Base-by-base conservation (phyloP, 441 rosid genomes). In the Bocquillonia castaneifolia region DNA sequence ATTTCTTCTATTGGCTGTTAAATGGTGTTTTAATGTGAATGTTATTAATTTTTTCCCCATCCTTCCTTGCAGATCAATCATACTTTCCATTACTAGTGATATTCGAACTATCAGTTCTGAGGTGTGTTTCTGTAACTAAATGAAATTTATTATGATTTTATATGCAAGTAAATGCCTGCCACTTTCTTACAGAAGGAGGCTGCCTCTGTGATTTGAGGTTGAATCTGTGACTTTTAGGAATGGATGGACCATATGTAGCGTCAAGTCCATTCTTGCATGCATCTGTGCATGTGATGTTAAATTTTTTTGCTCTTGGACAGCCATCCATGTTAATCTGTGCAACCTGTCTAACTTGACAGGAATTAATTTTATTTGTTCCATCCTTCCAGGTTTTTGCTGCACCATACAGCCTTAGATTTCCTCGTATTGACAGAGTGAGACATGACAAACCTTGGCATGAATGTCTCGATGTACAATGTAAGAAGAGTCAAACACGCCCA, bases 381-480 rank as follows among this genome's bases (percentile, higher is more conserved):
- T 53, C 50, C 34, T 61, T 61, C 53, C 72, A 93, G 99, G 99
- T 88, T 36, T 94, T 94, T 87, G 88, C 94, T 74, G 97, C 98
- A 67, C 98, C 99, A 50, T 94, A 90, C 79, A 79, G 96, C 84
- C 81, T 94, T 78, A 88, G 99, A 77, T 94, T 94, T 79, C 99
- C 97, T 60, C 97, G 99, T 45, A 90, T 94, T 80, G 96, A 94
- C 72, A 78, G 88, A 81, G 98, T 94, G 73, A 82, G 91, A 85
- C 92, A 87, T 82, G 99, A 94, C 82, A 94, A 94, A 76, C 93
- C 96, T 59, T 92, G 99, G 99, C 85, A 94, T 70, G 99, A 92
- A 65, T 94, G 98, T 78, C 96, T 92, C 29, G 97, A 92, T 74
- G 90, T 92, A 75, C 97, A 88, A 69, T 84, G 99, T 94, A 84